phyloP scores from a whole-genome alignment of 129 eudicot genomes.

The Pittosporum tobira region DNA sequence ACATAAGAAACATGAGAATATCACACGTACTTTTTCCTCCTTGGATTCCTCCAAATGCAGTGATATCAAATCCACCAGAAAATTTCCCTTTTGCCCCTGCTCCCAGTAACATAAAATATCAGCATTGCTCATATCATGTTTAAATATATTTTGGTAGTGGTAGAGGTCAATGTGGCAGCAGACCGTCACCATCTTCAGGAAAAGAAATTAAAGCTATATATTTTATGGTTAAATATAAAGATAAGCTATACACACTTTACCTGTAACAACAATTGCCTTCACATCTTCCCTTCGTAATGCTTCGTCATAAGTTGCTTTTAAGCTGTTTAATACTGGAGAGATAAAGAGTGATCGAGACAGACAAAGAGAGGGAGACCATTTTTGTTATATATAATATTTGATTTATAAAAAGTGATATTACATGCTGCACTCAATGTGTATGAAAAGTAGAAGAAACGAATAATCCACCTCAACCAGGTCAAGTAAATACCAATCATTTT shows the following conservation, averaged over 20 bases:
- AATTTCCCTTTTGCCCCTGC: constrained; percentile 87
- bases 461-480: no score
- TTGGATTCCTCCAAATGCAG: constrained; percentile 65
- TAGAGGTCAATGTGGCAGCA: no score
- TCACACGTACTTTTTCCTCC: constrained; percentile 44
- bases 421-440: no score
- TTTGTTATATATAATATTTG: neutral
- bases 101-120: constrained; percentile 15
- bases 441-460: no score
- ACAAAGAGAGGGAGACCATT: constrained; percentile 2
- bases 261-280: constrained; percentile 93
- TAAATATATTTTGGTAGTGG: no score
- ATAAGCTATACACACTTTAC: constrained; percentile 26
- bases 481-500: no score
- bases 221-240: no score
- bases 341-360: neutral
- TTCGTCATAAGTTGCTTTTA: constrained; percentile 53
- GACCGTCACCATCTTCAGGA: no score
- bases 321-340: constrained; percentile 68
- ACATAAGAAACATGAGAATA: neutral
- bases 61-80: constrained; percentile 96
- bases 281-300: constrained; percentile 85
- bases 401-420: no score
- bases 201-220: no score
- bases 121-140: neutral